Evolutionary conservation across 192 early-diverging fungal genomes (phyloP), one percentile per base, ranked within the genome.

Genomic region (Spinellus fusiger): DNA sequence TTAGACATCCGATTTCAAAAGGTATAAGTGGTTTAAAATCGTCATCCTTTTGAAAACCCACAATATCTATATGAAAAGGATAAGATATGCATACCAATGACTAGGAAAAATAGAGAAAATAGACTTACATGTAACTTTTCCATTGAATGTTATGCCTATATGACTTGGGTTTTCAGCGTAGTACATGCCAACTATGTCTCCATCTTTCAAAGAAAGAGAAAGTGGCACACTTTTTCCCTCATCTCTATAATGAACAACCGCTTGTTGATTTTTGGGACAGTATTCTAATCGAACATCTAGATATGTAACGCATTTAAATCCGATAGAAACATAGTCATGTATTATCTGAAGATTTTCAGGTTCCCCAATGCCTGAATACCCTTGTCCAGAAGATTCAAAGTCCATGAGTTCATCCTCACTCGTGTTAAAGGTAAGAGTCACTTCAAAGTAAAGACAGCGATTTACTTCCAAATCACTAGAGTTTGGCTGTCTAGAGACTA

Each of bases 391-490:
- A 9, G 25, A 40, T 18, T 25, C 8, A 52, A 10, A 52, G 6
- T 38, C 32, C 34, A 46, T 40, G 4, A 61, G 32, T 49, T 28
- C 33, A 50, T 62, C 51, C 27, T 54, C 33, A 5, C 35, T 47
- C 20, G 25, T 51, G 25, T 16, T 5, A 10, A 44, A 44, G 3
- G 49, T 35, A 53, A 29, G 49, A 46, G 48, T 2, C 16, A 65
- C 54, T 61, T 70, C 69, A 55, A 54, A 59, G 61, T 70, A 70
- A 4, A 70, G 32, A 33, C 56, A 56, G 22, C 56, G 53, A 5
- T 49, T 3, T 7, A 29, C 23, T 22, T 28, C 6, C 38, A 47
- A 33, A 13, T 59, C 34, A 26, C 23, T 26, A n/a, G 20, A 22
- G 33, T 10, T 31, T 34, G 56, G 34, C 4, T 40, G 26, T n/a